Evolutionary conservation across 371 early-diverging fungal genomes (phyloP), one percentile per base, ranked within the genome.

Genomic region (Rhizopus arrhizus): DNA sequence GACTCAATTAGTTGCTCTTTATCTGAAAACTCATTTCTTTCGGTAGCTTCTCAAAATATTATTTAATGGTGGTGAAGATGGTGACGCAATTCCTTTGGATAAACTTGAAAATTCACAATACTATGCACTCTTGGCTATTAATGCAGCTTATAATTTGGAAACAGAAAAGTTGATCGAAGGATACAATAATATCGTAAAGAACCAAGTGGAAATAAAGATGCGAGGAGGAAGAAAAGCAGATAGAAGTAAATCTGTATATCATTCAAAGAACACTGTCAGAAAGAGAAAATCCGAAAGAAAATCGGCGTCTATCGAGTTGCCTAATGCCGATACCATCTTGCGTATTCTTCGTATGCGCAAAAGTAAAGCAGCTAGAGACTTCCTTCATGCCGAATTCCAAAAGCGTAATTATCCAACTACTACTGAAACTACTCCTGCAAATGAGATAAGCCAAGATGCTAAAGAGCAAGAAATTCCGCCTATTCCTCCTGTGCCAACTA

Each of bases 31-130:
- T 29, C 31, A 11, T 43, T 32, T 12, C 16, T n/a, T 16, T 57
- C 45, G 70, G n/a, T 70, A 90, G 77, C 84, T 93, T 38, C 83
- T 96, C 36, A 89, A 89, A 67, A 77, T 92, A 38, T 88, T 93
- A 61, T 89, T 96, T 69, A 87, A 93, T 58, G 97, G 93, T 48
- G 95, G 92, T 53, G 91, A 91, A 53, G 90, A 88, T 42, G 90
- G 88, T 10, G 89, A 96, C 60, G 92, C 90, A 1, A 78, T 94
- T 35, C 82, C 94, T 0, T 59, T 83, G 46, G 86, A 88, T 4
- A 79, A 82, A n/a, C 78, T 96, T 2, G 94, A 91, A 62, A 90
- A 80, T 41, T 75, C 84, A 5, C 89, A 89, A 71, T 95, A 93
- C 75, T 73, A 77, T 33, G 86, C 88, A 35, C 75, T 92, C 29